phyloP scores from a whole-genome alignment of 805 yeast genomes.

The Yamadazyma endophytica region DNA sequence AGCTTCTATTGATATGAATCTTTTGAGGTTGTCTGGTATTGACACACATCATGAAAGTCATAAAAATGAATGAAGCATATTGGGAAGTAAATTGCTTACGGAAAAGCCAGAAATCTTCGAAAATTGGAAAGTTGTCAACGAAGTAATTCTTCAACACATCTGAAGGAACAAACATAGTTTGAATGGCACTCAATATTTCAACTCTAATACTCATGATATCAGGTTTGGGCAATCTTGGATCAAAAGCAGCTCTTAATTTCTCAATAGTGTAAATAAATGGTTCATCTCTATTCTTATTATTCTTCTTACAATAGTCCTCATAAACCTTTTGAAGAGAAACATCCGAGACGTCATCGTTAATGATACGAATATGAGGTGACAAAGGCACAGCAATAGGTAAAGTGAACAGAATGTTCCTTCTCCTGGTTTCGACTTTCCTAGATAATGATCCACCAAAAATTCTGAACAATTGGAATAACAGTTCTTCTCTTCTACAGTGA shows the following conservation, averaged over 20 bases:
- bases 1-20: conserved; percentile 72
- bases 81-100: conserved; percentile 92
- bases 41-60: conserved; percentile 92
- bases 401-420: conserved; percentile 79
- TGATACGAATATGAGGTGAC: conserved; percentile 88
- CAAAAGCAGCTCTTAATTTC: conserved; percentile 87
- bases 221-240: conserved; percentile 89
- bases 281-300: conserved; percentile 76
- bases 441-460: conserved; percentile 78
- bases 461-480: conserved; percentile 87
- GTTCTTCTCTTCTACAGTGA: conserved; percentile 93
- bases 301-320: conserved; percentile 77
- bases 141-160: conserved; percentile 80
- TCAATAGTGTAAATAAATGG: conserved; percentile 84
- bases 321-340: conserved; percentile 77
- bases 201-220: conserved; percentile 84
- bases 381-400: conserved; percentile 90
- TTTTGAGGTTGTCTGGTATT: conserved; percentile 92
- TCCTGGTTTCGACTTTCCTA: conserved; percentile 81
- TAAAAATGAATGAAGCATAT: conserved; percentile 87
- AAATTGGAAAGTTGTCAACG: conserved; percentile 61
- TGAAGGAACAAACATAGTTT: conserved; percentile 79
- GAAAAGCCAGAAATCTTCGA: conserved; percentile 96
- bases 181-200: conserved; percentile 88
- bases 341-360: conserved; percentile 76